These are phyloP conservation scores for Hypoxylon sp. DNA, from an alignment of 2,329 filamentous ascomycete genomes.

Conservation along the genomic window DNA sequence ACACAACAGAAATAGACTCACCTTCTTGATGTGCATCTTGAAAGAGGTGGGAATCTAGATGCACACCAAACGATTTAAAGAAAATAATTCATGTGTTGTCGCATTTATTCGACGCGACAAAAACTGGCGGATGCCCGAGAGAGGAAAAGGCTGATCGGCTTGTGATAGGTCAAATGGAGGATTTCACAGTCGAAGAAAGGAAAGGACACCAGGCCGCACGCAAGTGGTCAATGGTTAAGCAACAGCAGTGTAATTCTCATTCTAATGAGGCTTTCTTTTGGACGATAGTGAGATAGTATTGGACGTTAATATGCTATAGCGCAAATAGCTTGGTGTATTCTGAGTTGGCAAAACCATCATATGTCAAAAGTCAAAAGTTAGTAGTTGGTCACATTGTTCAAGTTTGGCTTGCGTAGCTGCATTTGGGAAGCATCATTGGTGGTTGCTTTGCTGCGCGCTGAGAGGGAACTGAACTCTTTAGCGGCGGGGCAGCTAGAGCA, in stretches of 20 bases:
- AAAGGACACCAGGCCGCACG: too few species aligned
- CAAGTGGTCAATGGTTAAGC: too few species aligned
- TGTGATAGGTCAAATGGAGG: neutral
- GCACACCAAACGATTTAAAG: conserved; percentile 9
- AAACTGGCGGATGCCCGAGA: conserved; percentile 21
- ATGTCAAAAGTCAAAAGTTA: conserved; percentile 16
- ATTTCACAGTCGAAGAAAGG: too few species aligned
- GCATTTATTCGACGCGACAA: conserved; percentile 35
- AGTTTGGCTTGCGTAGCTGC: conserved; percentile 19
- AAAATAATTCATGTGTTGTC: conserved; percentile 25
- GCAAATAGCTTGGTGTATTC: conserved; percentile 20
- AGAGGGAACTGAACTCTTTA: conserved; percentile 1
- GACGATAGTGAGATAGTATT: conserved; percentile 12
- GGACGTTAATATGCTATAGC: conserved; percentile 9
- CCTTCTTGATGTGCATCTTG: conserved; percentile 46
- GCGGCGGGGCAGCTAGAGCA: conserved; percentile 25
- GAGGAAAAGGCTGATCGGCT: conserved; percentile 13
- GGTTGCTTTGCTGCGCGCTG: conserved; percentile 8
- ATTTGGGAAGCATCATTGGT: conserved; percentile 1
- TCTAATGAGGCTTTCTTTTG: conserved; percentile 12
- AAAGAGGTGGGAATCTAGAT: conserved; percentile 6
- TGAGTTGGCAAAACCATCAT: conserved; percentile 33
- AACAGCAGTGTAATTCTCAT: too few species aligned
- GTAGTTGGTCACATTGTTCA: conserved; percentile 28
- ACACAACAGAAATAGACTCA: conserved; percentile 16